Evolutionary conservation across 345 rosid species (phyloP).

Genomic region (Arabis alpina): DNA sequence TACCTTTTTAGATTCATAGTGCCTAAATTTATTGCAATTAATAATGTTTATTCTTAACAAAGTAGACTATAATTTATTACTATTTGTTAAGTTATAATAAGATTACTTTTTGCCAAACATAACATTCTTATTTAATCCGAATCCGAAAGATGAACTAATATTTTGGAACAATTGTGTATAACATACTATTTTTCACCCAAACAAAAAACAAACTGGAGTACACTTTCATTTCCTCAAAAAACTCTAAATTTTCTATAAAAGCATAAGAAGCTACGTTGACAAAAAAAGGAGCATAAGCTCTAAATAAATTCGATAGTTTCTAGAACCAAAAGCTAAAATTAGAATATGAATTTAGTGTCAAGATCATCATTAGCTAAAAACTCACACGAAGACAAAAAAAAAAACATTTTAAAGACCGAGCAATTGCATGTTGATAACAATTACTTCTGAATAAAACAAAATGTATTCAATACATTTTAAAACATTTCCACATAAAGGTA

Average conservation of each 20-base stretch:
- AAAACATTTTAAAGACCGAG: neutral
- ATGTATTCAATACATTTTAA: neutral
- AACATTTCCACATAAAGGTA: conserved; percentile 13
- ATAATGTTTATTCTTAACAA: neutral
- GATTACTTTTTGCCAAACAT: conserved; percentile 14
- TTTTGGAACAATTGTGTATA: conserved; percentile 19
- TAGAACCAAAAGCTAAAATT: neutral
- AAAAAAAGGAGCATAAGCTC: neutral
- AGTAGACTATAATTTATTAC: conserved; percentile 16
- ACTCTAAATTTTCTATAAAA: neutral
- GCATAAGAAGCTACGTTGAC: neutral
- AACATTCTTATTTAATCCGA: conserved; percentile 13
- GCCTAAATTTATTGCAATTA: conserved; percentile 7
- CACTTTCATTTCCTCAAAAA: neutral
- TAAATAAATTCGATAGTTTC: neutral
- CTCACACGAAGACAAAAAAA: neutral
- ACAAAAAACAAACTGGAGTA: neutral
- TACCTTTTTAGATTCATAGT: neutral
- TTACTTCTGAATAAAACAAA: too few relatives aligned
- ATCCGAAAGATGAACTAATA: neutral
- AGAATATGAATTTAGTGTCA: conserved; percentile 9
- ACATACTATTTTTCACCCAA: neutral
- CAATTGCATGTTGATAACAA: neutral
- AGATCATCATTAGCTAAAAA: conserved; percentile 8
- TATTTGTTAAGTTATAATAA: neutral